Base-by-base conservation (phyloP, 2,329 filamentous ascomycete genomes). In the Fusarium falciforme region DNA sequence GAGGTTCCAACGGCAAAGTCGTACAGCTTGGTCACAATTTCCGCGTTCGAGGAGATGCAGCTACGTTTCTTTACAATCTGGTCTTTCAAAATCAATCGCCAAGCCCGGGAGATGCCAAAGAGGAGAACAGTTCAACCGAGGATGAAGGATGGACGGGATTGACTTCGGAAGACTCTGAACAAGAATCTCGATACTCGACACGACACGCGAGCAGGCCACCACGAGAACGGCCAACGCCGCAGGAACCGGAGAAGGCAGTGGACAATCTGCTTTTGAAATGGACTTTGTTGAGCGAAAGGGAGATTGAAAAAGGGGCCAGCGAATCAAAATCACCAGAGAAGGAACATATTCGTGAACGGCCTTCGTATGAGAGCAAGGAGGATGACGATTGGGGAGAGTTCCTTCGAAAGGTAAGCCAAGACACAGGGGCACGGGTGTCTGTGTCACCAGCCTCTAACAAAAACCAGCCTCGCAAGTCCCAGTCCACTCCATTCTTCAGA, bases 61-160 rank as follows among this genome's bases (percentile, higher is more conserved):
- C 71, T 3, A 74, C 68, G 5, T 74, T 73, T 3, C 17, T 74
- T 0, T 74, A 74, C 11, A 71, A 68, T 0, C 25, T 74, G 0
- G 71, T 74, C 0, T 74, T 71, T 9, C n/a, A 66, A 8, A 22
- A 65, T 7, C 67, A 71, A 7, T 5, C n/a, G 0, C 16, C 42
- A 0, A 22, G 4, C 0, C 10, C 20, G 1, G n/a, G 31, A 6
- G 12, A 31, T 3, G n/a, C 7, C 0, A 16, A 10, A 6, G 25
- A 33, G 1, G 17, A 27, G 6, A 25, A 31, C 11, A 16, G 11
- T 11, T 17, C 12, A 2, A 38, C 27, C 1, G n/a, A 35, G 3
- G 27, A 25, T 8, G 17, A 47, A 0, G 27, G 11, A 1, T 29
- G 36, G 14, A 31, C 7, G 12, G 22, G 52, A 17, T 27, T 25